Percentiles rank a stretch among this genome's conserved stretches.
These are phyloP conservation scores for Anthoceros angustus DNA, from an alignment of 225 moss, liverwort and hornwort genomes.

Conservation along the genomic window DNA sequence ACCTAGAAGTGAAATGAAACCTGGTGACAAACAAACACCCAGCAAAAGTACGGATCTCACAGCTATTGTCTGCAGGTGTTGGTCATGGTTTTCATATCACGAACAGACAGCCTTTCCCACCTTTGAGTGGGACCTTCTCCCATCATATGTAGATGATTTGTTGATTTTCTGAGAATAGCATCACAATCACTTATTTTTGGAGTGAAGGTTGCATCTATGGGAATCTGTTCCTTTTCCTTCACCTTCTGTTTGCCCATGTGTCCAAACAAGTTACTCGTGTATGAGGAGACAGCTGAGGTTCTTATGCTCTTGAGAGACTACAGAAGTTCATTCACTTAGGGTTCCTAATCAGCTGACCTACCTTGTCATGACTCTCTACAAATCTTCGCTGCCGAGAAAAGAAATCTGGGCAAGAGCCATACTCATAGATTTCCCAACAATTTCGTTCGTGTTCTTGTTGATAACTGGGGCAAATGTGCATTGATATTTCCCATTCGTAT, in stretches of 20 bases:
- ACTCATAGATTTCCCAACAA: neutral
- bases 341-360: too few species aligned
- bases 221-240: neutral
- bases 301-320: too few species aligned
- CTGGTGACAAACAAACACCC: neutral
- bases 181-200: slow-evolving; percentile 2
- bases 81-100: neutral
- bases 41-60: neutral
- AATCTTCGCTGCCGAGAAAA: neutral
- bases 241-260: neutral
- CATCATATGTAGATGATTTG: neutral
- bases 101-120: slow-evolving; percentile 2
- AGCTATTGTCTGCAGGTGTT: neutral
- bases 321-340: too few species aligned
- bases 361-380: neutral
- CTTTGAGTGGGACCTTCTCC: neutral
- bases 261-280: too few species aligned
- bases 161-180: neutral
- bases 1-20: neutral
- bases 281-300: too few species aligned
- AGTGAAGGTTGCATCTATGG: neutral
- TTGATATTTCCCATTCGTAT: slow-evolving; percentile 1
- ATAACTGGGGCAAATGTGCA: neutral
- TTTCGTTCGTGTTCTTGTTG: neutral
- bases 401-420: neutral